Base-by-base conservation (phyloP, 805 yeast species). In the Torulaspora gathmanii region DNA sequence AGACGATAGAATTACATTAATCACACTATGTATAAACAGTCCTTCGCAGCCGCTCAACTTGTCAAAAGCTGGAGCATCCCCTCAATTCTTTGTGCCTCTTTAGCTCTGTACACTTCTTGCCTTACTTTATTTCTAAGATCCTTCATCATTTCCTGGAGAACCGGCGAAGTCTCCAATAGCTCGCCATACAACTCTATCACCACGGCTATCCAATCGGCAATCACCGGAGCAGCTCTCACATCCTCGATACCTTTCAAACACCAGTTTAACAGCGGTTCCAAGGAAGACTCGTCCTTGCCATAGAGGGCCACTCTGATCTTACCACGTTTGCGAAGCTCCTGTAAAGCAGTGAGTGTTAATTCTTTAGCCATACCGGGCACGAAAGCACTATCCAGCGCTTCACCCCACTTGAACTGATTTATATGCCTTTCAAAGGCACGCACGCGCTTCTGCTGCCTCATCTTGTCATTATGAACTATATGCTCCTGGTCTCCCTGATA, bases 51-150 rank as follows among this genome's bases (percentile, higher is more conserved):
- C n/a, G n/a, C n/a, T 46, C 37, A 56, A 48, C 54, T 75, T 49
- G 89, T 82, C 57, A 91, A 72, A 55, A 93, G 67, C 66, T 88
- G 95, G 56, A 93, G 71, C 97, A 93, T 93, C 44, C 99, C 99
- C 57, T 85, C 88, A 35, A 93, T 80, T 62, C 80, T 83, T 63
- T 83, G 85, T 5, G 97, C 95, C 61, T 90, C 96, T 61, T 79
- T 79, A 35, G 96, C 86, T 59, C 84, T 82, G 45, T 74, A 76
- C 19, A 89, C 78, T 67, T 91, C 97, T 27, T 69, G 61, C 45
- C 75, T 77, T 22, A 91, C 73, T 56, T 78, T 79, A 60, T 75
- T 76, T 54, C 74, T 72, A 51, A 93, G 69, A 45, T 77, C 75
- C 40, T 72, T 68, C 37, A 89, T 68, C 42, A 87, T 71, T 55